Evolutionary conservation across 140 eudicot species (phyloP).

Genomic region (Oenanthe javanica): DNA sequence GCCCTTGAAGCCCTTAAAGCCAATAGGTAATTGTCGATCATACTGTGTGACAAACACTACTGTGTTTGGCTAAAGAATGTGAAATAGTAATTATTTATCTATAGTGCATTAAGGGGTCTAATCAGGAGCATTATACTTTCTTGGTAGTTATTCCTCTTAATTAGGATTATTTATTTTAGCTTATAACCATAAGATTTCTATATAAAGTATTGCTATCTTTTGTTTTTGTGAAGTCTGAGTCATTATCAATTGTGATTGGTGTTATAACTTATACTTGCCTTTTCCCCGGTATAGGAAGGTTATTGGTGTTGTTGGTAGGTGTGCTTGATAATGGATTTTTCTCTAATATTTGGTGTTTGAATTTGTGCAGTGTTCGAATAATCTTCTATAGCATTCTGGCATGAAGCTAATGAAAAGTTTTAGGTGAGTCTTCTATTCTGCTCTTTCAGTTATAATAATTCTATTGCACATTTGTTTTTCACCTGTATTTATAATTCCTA

Average conservation of each 20-base stretch:
- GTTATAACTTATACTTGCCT: not conserved
- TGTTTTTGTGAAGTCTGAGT: not conserved
- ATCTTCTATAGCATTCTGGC: conserved; percentile 16
- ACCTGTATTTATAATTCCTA: not conserved
- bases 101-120: not conserved
- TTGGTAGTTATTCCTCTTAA: not conserved
- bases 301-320: not conserved
- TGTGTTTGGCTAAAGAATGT: not conserved
- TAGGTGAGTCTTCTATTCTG: conserved; percentile 8
- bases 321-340: conserved; percentile 3
- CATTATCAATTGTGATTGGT: not conserved
- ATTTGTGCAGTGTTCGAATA: conserved; percentile 23
- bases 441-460: not conserved
- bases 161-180: not conserved
- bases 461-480: not conserved
- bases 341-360: not conserved
- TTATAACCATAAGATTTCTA: not conserved
- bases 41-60: not conserved
- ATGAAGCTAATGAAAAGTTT: not conserved
- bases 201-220: not conserved
- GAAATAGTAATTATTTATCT: not conserved
- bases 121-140: not conserved
- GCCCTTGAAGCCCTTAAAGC: not conserved
- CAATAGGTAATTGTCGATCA: not conserved
- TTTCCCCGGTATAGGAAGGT: not conserved